These are phyloP conservation scores for Leccinum subtestaceum DNA, from an alignment of 768 basidiomycete species.

Conservation along the genomic window DNA sequence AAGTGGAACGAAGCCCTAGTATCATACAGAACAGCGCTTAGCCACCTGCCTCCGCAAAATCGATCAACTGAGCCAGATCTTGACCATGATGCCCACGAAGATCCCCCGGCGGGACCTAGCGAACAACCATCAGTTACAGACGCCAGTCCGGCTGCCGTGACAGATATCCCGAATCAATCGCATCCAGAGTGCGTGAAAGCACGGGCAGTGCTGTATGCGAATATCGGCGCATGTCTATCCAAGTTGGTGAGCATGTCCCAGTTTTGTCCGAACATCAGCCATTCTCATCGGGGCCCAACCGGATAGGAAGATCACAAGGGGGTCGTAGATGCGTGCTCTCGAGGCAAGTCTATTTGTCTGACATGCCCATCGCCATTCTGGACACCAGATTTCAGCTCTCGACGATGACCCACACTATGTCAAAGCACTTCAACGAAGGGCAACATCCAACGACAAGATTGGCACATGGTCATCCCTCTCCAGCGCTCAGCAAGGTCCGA, in stretches of 20 bases:
- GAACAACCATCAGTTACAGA: conserved; percentile 12
- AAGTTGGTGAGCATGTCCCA: conserved; percentile 56
- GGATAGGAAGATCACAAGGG: conserved; percentile 72
- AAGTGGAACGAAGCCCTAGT: conserved; percentile 70
- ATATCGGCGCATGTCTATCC: conserved; percentile 82
- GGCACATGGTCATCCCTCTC: conserved; percentile 81
- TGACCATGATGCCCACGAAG: conserved; percentile 18
- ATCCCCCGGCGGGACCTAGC: conserved; percentile 18
- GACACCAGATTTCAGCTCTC: conserved; percentile 55
- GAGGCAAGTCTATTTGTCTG: conserved; percentile 44
- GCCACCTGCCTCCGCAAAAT: conserved; percentile 54
- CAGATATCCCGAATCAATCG: conserved; percentile 32
- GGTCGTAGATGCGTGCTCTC: conserved; percentile 75
- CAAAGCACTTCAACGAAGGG: conserved; percentile 89
- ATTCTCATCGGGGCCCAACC: conserved; percentile 2
- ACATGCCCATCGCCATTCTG: not conserved
- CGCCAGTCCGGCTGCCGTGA: not conserved
- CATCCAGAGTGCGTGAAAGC: conserved; percentile 51
- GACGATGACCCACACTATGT: conserved; percentile 79
- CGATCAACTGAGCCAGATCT: conserved; percentile 18
- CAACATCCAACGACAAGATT: conserved; percentile 76
- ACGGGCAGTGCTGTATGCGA: conserved; percentile 77
- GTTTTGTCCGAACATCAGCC: not conserved
- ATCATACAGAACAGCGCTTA: conserved; percentile 68
- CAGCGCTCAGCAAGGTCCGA: conserved; percentile 78